Evolutionary conservation across 768 basidiomycete species (phyloP), one percentile per base, ranked within the genome.

Genomic region (Xanthoconium purpureum): DNA sequence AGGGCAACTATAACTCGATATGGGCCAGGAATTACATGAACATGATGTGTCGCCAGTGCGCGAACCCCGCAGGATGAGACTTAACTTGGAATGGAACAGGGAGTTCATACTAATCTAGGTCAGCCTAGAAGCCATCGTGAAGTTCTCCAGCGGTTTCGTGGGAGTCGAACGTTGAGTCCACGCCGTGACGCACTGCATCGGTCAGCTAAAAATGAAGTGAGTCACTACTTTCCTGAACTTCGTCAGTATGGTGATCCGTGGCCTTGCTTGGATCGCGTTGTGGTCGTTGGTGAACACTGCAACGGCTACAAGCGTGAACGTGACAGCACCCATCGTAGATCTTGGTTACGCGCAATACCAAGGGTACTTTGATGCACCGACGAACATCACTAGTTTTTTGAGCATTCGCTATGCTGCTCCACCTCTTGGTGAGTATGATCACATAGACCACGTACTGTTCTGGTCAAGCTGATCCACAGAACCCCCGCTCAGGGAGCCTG

Each of bases 401-500:
- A n/a, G 47, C 24, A 48, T 48, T 48, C 47, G 47, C 14, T 48
- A 48, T 33, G 47, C 47, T 15, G 12, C 47, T 10, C 35, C 47
- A 5, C 47, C 47, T 24, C 14, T 48, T 13, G 47, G 47, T 48
- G 35, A 48, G 47, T 24, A 28, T 18, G 3, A 10, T 15, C 14
- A 12, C 28, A 30, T 45, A 9, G 6, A 30, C 6, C 32, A 3
- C n/a, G 12, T 47, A 33, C 32, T 5, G 17, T 45, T 32, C 29
- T n/a, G 29, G 29, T 17, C 29, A 4, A 3, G 12, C 18, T 35
- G 33, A 35, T 9, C 12, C 11, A 17, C 7, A 29, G 15, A 12
- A 18, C 13, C 9, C 29, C 20, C 13, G 8, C 10, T 8, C 24
- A 71, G 69, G 63, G n/a, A 47, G 56, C 2, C 30, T 64, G 30